A percentile compares a stretch with the other conserved stretches of the same genome.
Evolutionary conservation across 352 stramenopile genomes (phyloP).

Genomic region (Phytophthora palmivora): DNA sequence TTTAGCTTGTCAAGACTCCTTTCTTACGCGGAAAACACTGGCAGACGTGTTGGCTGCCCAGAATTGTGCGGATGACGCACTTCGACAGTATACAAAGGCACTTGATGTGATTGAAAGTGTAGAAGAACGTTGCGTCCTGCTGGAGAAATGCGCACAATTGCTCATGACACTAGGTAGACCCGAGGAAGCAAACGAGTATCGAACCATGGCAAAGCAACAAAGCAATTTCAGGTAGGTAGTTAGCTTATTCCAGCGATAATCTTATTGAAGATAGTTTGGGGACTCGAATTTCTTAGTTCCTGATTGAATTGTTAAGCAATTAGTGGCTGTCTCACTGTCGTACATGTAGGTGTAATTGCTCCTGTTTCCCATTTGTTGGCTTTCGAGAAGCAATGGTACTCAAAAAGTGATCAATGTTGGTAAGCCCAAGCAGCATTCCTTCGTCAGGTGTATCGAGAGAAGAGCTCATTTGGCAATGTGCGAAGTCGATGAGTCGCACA

Average conservation of each 20-base stretch:
- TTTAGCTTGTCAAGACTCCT: conserved; percentile 74
- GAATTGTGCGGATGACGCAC: conserved; percentile 79
- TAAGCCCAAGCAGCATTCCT: conserved; percentile 68
- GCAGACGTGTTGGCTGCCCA: conserved; percentile 81
- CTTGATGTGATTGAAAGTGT: conserved; percentile 51
- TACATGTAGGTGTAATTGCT: conserved; percentile 1
- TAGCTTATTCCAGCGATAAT: conserved; percentile 19
- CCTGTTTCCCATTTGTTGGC: conserved; percentile 8
- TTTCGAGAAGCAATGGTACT: conserved; percentile 40
- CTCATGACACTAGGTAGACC: conserved; percentile 71
- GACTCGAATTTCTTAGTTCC: not conserved
- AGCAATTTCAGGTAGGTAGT: conserved; percentile 34
- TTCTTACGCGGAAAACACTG: conserved; percentile 76
- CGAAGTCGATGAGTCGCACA: conserved; percentile 83
- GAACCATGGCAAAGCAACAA: conserved; percentile 53
- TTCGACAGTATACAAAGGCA: conserved; percentile 73
- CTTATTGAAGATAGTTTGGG: conserved; percentile 13
- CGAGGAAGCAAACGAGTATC: conserved; percentile 76
- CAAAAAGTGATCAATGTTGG: conserved; percentile 64
- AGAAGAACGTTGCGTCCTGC: conserved; percentile 48
- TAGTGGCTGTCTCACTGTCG: conserved; percentile 7
- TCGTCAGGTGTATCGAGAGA: conserved; percentile 60
- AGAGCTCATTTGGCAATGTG: conserved; percentile 75
- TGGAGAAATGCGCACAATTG: conserved; percentile 72
- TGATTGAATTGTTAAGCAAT: conserved; percentile 12